Evolutionary conservation across 441 rosid genomes (phyloP), one percentile per base, ranked within the genome.

Genomic region (Cnidoscolus chayamansa): DNA sequence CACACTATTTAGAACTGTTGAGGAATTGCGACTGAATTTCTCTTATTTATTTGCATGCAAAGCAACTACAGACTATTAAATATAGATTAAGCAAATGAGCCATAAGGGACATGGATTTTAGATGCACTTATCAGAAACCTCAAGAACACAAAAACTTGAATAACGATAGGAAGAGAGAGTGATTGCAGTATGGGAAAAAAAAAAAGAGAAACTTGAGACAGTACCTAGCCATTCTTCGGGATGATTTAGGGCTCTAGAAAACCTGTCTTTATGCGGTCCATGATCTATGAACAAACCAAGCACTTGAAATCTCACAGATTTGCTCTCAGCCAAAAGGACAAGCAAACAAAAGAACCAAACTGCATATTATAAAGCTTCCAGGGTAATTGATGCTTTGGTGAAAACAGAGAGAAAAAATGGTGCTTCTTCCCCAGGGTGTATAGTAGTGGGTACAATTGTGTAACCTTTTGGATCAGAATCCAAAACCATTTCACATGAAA

Each of bases 351-450:
- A 61, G 72, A 77, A 72, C 74, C 81, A 76, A 50, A 58, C 45
- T 62, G 68, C 31, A 35, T 64, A 69, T 82, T 82, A 96, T 72
- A 96, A 86, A 58, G 96, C 84, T 85, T 96, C 99, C 79, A 96
- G 86, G 76, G 88, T 81, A 70, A 92, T 71, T 16, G 98, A 88
- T 61, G 98, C 93, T 84, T 96, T 96, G 73, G 98, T 89, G 85
- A 96, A 96, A 77, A 96, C 97, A 32, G 98, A 96, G 73, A 94
- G 93, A 72, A 96, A 97, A 83, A 94, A 96, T 1, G 99, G 99
- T 37, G 99, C 99, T 85, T 96, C 99, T 84, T 96, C 99, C 74
- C 98, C 98, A 6, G 99, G 99, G 80, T 90, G 99, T 85, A 96
- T 92, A 58, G 99, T 96, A 32, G 99, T 96, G 30, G 99, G 99